Evolutionary conservation across 176 grass and related monocot species (phyloP).

Genomic region (Oryza punctata): DNA sequence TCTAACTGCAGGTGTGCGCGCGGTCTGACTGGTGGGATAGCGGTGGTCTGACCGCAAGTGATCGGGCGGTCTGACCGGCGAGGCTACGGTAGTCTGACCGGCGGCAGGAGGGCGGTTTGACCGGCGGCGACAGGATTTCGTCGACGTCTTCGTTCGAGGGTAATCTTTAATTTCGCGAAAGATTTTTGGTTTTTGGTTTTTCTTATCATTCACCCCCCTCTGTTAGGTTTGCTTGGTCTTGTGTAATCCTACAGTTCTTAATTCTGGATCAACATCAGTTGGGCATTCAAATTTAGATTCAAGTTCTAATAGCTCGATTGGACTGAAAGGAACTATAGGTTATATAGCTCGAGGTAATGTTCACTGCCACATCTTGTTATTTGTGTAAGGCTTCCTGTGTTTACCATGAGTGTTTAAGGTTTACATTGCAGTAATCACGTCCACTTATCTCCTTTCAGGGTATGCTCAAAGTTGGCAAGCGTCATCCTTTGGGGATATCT

Average conservation of each 20-base stretch:
- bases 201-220: too few species aligned
- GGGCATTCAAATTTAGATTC: not conserved
- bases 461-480: not conserved
- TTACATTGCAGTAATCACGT: not conserved
- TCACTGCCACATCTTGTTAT: not conserved
- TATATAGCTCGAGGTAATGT: conserved; percentile 44
- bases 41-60: too few species aligned
- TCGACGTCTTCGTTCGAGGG: too few species aligned
- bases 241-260: not conserved
- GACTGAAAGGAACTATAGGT: conserved; percentile 43
- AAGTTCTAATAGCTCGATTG: not conserved
- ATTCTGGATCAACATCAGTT: not conserved
- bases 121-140: too few species aligned
- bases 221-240: too few species aligned
- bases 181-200: too few species aligned
- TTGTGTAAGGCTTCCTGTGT: not conserved
- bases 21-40: too few species aligned
- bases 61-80: too few species aligned
- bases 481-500: not conserved
- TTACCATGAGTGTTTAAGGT: not conserved
- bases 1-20: too few species aligned
- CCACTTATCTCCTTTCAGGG: not conserved
- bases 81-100: too few species aligned
- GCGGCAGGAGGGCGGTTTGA: too few species aligned
- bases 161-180: too few species aligned